phyloP scores from a whole-genome alignment of 306 rosid genomes.

The Neltuma alba region DNA sequence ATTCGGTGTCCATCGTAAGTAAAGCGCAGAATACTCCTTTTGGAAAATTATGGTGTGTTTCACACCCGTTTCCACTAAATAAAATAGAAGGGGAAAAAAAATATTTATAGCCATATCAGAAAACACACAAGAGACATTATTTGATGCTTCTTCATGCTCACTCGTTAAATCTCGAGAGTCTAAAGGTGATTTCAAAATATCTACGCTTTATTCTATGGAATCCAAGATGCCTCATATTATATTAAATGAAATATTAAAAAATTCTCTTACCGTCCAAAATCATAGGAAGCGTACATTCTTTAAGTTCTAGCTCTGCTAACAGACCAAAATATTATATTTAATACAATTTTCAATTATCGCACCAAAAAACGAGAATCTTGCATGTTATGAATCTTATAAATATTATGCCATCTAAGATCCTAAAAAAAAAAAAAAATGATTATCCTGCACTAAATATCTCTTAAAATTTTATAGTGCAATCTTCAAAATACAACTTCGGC shows the following conservation, averaged over 20 bases:
- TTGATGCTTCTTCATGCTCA: neutral
- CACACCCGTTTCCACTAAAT: neutral
- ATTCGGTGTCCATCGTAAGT: slow-evolving; percentile 39
- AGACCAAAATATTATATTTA: neutral
- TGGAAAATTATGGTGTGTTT: slow-evolving; percentile 16
- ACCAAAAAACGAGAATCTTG: neutral
- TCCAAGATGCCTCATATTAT: neutral
- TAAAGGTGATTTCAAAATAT: neutral
- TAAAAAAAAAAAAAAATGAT: neutral
- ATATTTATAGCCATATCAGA: neutral
- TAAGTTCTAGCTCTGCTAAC: neutral
- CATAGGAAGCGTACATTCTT: neutral
- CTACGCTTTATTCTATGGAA: neutral
- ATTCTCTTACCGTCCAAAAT: neutral
- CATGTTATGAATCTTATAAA: neutral
- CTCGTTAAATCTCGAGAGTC: neutral
- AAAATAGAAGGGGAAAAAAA: neutral
- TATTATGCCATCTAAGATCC: neutral
- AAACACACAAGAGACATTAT: neutral
- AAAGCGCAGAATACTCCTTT: slow-evolving; percentile 16
- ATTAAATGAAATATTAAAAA: neutral
- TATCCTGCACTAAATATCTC: neutral
- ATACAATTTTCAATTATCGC: neutral
- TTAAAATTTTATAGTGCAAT: neutral
- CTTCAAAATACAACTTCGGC: neutral